Percentiles rank a stretch among this genome's conserved stretches.
These are phyloP conservation scores for Phytophthora colocasiae DNA, from an alignment of 352 stramenopile genomes.

Conservation along the genomic window DNA sequence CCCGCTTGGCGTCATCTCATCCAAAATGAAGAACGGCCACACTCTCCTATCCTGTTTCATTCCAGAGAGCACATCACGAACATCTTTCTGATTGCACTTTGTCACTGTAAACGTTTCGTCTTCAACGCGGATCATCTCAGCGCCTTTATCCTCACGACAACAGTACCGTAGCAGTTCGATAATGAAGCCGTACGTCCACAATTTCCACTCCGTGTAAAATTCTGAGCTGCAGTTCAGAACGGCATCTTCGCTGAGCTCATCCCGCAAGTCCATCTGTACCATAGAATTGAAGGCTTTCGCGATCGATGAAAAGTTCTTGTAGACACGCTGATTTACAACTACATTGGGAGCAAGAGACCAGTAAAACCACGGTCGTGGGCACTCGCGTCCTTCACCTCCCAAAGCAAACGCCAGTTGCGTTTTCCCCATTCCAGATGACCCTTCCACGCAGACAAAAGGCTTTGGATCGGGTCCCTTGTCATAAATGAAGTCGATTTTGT, in stretches of 20 bases:
- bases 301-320: not conserved
- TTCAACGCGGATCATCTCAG: constrained; percentile 13
- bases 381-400: not conserved
- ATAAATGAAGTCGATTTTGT: constrained; percentile 9
- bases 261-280: not conserved
- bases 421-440: constrained; percentile 21
- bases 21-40: constrained; percentile 15
- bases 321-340: not conserved
- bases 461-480: not conserved
- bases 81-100: not conserved
- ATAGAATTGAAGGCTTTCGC: not conserved
- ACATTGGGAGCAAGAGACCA: not conserved
- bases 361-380: constrained; percentile 11
- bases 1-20: constrained; percentile 5
- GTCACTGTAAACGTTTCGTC: not conserved
- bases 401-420: constrained; percentile 22
- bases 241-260: not conserved
- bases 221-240: not conserved
- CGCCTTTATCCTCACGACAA: not conserved
- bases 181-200: constrained; percentile 3
- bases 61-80: not conserved
- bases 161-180: constrained; percentile 1
- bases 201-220: constrained; percentile 3
- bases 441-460: constrained; percentile 11
- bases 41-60: not conserved